A percentile compares a stretch with the other conserved stretches of the same genome.
Conservation (phyloP, 768 basidiomycete genomes). For the Boletus rubescentipes region DNA sequence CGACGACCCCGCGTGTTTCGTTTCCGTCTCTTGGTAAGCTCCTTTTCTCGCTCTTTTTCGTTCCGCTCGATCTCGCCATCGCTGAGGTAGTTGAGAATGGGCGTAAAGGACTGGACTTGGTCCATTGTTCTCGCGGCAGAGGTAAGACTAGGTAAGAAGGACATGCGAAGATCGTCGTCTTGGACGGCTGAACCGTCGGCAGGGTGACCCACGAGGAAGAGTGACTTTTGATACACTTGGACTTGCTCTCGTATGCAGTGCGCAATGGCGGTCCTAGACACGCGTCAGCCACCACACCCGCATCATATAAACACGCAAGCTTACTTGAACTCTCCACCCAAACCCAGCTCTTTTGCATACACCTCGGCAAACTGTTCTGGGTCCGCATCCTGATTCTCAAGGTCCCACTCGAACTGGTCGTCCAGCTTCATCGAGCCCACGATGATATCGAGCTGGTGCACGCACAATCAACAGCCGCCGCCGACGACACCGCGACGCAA, state of each 20-base stretch:
- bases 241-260: slow-evolving; percentile 97
- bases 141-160: slow-evolving; percentile 81
- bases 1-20: slow-evolving; percentile 79
- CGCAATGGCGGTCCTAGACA: slow-evolving; percentile 84
- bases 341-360: slow-evolving; percentile 82
- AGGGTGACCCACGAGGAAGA: slow-evolving; percentile 87
- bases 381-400: slow-evolving; percentile 73
- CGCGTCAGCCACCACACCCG: slow-evolving; percentile 9
- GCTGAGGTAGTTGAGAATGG: slow-evolving; percentile 84
- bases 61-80: slow-evolving; percentile 86
- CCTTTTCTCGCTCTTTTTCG: slow-evolving; percentile 94
- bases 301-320: slow-evolving; percentile 21
- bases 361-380: slow-evolving; percentile 93
- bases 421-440: slow-evolving; percentile 90
- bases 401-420: slow-evolving; percentile 98
- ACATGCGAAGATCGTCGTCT: slow-evolving; percentile 89
- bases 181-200: slow-evolving; percentile 74
- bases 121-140: slow-evolving; percentile 72
- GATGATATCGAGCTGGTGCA: slow-evolving; percentile 83
- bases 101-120: slow-evolving; percentile 79
- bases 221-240: slow-evolving; percentile 85
- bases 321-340: slow-evolving; percentile 91
- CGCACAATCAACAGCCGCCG: slow-evolving; percentile 4
- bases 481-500: neutral
- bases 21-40: slow-evolving; percentile 80